These are phyloP conservation scores for Hyparrhenia diplandra DNA, from an alignment of 176 grass and related monocot species.

Conservation along the genomic window DNA sequence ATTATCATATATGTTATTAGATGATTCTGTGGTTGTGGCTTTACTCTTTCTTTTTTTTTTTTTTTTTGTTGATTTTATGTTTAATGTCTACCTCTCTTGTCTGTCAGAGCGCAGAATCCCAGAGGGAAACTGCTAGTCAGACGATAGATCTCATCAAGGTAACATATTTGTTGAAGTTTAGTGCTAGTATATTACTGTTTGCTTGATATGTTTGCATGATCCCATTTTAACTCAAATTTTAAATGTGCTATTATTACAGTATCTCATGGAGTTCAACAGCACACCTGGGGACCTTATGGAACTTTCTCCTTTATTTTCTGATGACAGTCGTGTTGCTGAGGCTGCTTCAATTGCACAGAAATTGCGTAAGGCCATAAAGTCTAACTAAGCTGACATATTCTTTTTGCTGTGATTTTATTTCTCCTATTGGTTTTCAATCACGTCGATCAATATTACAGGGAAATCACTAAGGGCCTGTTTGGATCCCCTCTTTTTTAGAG, in stretches of 20 bases:
- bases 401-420: neutral
- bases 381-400: neutral
- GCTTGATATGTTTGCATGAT: neutral
- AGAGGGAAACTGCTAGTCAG: constrained; percentile 98
- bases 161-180: constrained; percentile 23
- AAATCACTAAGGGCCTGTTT: no score
- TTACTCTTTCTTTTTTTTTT: constrained; percentile 12
- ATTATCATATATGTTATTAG: neutral
- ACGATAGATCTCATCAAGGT: constrained; percentile 99
- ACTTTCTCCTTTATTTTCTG: constrained; percentile 97
- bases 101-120: constrained; percentile 93
- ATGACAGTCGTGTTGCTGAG: constrained; percentile 92
- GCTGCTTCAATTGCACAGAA: constrained; percentile 99
- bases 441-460: neutral
- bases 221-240: neutral
- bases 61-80: neutral
- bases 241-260: constrained; percentile 49
- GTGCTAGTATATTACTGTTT: constrained; percentile 9
- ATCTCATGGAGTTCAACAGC: constrained; percentile 99
- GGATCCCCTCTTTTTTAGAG: no score
- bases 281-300: constrained; percentile 99
- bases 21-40: constrained; percentile 15
- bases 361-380: constrained; percentile 90
- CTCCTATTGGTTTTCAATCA: neutral
- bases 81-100: constrained; percentile 17